phyloP scores from a whole-genome alignment of 139 green algal species.

The Coccomyxa sp. region DNA sequence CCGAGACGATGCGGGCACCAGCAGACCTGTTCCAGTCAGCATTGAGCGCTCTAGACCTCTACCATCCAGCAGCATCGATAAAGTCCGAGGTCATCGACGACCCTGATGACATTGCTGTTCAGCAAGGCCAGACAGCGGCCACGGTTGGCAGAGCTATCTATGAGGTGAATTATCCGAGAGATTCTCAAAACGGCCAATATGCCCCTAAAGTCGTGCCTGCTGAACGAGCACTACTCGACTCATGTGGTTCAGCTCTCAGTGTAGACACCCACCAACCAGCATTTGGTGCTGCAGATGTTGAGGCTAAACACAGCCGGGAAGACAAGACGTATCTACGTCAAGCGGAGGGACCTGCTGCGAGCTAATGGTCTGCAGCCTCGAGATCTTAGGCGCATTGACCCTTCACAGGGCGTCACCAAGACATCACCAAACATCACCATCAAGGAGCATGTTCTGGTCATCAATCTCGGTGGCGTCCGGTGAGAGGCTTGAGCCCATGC shows the following conservation, averaged over 20 bases:
- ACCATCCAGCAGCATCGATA: constrained; percentile 5
- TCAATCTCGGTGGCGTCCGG: constrained; percentile 83
- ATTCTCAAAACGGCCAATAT: too few species aligned
- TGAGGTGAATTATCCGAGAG: too few species aligned
- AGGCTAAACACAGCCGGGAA: constrained; percentile 56
- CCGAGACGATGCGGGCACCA: too few species aligned
- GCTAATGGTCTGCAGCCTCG: constrained; percentile 80
- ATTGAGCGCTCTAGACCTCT: constrained; percentile 27
- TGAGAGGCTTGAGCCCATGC: constrained; percentile 13
- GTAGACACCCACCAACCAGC: too few species aligned
- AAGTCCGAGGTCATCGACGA: not conserved
- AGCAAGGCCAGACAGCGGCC: constrained; percentile 14
- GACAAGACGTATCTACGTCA: constrained; percentile 64
- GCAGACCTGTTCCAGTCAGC: constrained; percentile 25
- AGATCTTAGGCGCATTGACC: constrained; percentile 90
- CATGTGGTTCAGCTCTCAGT: too few species aligned
- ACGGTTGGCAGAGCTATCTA: constrained; percentile 27
- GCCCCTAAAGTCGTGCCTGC: too few species aligned
- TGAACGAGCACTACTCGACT: too few species aligned
- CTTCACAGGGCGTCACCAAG: constrained; percentile 72
- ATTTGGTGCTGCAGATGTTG: constrained; percentile 51
- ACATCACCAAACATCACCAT: constrained; percentile 74
- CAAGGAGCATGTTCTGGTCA: constrained; percentile 83
- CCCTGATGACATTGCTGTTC: constrained; percentile 17
- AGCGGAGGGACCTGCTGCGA: constrained; percentile 78